Evolutionary conservation across 2,329 filamentous ascomycete species (phyloP), one percentile per base, ranked within the genome.

Genomic region (Thielaviopsis euricoi): DNA sequence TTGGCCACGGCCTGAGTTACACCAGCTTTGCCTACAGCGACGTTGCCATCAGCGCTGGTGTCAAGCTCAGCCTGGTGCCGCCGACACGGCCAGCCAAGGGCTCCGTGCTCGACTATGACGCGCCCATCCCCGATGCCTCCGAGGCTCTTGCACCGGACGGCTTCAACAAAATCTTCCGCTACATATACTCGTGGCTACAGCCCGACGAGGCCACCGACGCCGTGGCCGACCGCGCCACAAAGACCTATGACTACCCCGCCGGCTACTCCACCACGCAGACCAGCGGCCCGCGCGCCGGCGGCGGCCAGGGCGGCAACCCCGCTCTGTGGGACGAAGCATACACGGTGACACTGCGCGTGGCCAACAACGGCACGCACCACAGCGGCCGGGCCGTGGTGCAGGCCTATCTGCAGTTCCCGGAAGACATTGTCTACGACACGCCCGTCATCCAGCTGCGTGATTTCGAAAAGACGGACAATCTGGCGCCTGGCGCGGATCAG

Each of bases 1-100:
- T 96, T 64, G 90, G 91, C 0, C 90, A 83, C 61, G 91, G 90
- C 0, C 76, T 96, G 1, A 87, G 83, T 56, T 95, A 93, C 71
- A 89, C 88, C 0, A 77, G 71, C 0, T 94, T 91, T 67, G 71
- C 78, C 13, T 77, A 88, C 58, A 61, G 74, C 0, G 73, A 78
- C 4, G 67, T 79, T 3, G 69, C 73, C 37, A 70, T 85, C 59
- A 67, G 68, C 51, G 67, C 72, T 52, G 64, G 76, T 21, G 74
- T 72, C 15, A 64, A 71, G 10, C 78, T 81, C 61, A 65, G 57
- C 29, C 61, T 60, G 0, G 64, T 67, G 1, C 71, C 73, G 1
- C 70, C 73, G 0, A 53, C 62, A 1, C 66, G 71, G 1, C 59
- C 67, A 0, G 56, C 65, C 10, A 69, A 69, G 66, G 33, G 73